Conservation (phyloP, 768 basidiomycete species). For the Rhodotorula sphaerocarpa region DNA sequence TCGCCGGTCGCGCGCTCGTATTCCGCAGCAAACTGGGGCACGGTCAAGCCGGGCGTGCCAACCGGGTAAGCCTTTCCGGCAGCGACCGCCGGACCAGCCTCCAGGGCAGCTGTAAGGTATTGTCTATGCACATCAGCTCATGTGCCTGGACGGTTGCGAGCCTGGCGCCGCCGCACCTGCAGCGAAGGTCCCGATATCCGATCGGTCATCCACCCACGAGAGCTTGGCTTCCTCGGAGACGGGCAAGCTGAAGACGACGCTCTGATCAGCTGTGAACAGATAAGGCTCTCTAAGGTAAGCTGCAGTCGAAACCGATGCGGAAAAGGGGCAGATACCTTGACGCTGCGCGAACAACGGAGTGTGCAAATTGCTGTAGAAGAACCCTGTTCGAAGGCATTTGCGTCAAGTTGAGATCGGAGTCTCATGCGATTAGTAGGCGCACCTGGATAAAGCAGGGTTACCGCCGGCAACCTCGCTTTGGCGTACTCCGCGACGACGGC, state of each 20-base stretch:
- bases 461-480: neutral
- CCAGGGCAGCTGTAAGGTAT: neutral
- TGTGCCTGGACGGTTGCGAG: neutral
- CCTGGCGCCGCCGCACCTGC: neutral
- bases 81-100: neutral
- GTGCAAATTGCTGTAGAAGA: conserved; percentile 11
- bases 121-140: too few species aligned
- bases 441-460: conserved; percentile 8
- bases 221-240: neutral
- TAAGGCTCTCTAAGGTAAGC: too few species aligned
- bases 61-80: conserved; percentile 2
- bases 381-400: neutral
- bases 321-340: too few species aligned
- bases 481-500: conserved; percentile 3
- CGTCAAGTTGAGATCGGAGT: neutral
- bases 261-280: neutral
- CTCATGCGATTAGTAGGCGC: too few species aligned
- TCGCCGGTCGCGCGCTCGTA: conserved; percentile 2
- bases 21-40: neutral
- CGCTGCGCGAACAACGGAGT: too few species aligned
- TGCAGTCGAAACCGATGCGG: too few species aligned
- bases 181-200: conserved; percentile 8
- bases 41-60: too few species aligned
- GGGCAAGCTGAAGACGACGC: neutral
- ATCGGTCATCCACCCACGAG: neutral